Conservation (phyloP, 2,329 filamentous ascomycete genomes). For the Diplocarpon rosae region DNA sequence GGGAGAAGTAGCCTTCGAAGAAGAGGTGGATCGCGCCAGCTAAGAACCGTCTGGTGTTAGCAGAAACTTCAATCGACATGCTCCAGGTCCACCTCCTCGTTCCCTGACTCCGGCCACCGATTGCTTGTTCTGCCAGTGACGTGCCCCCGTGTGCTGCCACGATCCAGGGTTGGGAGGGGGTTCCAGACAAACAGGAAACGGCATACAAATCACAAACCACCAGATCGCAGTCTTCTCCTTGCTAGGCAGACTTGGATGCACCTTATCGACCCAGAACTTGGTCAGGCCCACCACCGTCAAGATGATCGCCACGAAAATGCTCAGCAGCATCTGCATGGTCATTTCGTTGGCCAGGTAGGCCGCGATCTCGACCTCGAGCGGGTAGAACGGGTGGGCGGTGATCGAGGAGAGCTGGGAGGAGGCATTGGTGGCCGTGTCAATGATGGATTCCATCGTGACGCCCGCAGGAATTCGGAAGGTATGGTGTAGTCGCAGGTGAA, state of each 20-base stretch:
- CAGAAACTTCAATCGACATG: constrained; percentile 30
- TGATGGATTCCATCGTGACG: constrained; percentile 10
- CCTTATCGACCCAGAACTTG: constrained; percentile 39
- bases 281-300: constrained; percentile 45
- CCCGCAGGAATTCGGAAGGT: neutral
- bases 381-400: constrained; percentile 57
- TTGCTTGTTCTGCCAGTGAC: neutral
- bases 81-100: neutral
- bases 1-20: constrained; percentile 35
- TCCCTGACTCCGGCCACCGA: neutral
- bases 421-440: constrained; percentile 11
- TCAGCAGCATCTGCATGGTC: constrained; percentile 46
- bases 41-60: constrained; percentile 5
- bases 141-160: neutral
- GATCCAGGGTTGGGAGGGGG: neutral
- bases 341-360: constrained; percentile 57
- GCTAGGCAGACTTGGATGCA: constrained; percentile 40
- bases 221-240: constrained; percentile 49
- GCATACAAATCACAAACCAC: constrained; percentile 67
- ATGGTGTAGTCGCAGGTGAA: too few species aligned
- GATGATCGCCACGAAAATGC: constrained; percentile 46
- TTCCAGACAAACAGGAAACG: constrained; percentile 31
- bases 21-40: constrained; percentile 26
- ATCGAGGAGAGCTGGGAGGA: constrained; percentile 13
- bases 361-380: constrained; percentile 48